phyloP scores from a whole-genome alignment of 306 rosid genomes.

The Canavalia gladiata region DNA sequence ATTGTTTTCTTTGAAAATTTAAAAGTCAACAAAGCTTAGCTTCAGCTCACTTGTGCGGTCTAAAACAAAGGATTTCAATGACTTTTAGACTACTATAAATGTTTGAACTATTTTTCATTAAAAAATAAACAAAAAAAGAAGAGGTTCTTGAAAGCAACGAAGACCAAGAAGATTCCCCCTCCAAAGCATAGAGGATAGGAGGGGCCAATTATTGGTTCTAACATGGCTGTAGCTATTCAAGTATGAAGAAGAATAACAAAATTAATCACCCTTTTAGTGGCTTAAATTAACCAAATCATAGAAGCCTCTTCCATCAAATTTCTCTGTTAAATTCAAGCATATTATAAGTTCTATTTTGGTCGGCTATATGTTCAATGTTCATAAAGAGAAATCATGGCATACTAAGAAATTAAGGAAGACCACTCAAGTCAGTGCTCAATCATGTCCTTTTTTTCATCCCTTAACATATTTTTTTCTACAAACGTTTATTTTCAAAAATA shows the following conservation, averaged over 20 bases:
- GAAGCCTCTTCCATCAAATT: conserved; percentile 3
- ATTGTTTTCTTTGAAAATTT: background rate
- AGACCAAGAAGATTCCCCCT: background rate
- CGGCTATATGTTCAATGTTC: conserved; percentile 1
- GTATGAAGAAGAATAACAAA: conserved; percentile 14
- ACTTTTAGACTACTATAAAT: background rate
- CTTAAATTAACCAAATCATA: conserved; percentile 32
- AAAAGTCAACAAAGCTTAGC: background rate
- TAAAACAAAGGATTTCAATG: background rate
- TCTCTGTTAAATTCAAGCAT: conserved; percentile 8
- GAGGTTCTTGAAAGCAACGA: background rate
- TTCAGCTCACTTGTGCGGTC: background rate
- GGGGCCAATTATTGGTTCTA: conserved; percentile 45
- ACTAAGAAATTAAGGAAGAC: background rate
- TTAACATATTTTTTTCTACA: too few relatives aligned
- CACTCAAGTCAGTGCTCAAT: conserved; percentile 30
- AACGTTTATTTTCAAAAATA: too few relatives aligned
- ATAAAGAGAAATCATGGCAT: conserved; percentile 26
- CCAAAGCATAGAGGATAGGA: background rate
- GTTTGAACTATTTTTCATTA: background rate
- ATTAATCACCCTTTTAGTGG: conserved; percentile 1
- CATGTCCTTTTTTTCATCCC: background rate
- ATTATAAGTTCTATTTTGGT: conserved; percentile 15
- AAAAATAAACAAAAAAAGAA: background rate
- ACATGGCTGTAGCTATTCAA: conserved; percentile 42